A percentile compares a stretch with the other conserved stretches of the same genome.
Evolutionary conservation across 805 yeast genomes (phyloP).

Genomic region (Wickerhamomyces sydowiorum): DNA sequence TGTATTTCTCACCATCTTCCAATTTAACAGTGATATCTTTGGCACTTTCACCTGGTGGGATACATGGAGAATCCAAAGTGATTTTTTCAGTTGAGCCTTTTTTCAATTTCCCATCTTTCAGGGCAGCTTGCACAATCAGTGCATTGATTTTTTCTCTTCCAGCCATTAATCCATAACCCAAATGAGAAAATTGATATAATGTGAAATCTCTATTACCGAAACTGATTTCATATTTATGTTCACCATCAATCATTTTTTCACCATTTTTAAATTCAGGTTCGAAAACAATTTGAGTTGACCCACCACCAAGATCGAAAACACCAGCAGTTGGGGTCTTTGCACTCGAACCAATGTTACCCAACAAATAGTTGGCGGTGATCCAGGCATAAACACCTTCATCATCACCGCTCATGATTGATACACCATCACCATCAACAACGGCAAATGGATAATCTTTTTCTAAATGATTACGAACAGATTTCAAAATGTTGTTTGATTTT

Average conservation of each 20-base stretch:
- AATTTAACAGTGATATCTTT: conserved; percentile 55
- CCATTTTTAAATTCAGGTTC: conserved; percentile 72
- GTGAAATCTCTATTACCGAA: conserved; percentile 80
- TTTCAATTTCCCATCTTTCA: conserved; percentile 34
- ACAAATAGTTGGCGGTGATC: conserved; percentile 91
- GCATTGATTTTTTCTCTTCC: conserved; percentile 82
- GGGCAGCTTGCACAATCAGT: conserved; percentile 48
- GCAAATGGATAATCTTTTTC: conserved; percentile 86
- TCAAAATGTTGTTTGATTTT: conserved; percentile 64
- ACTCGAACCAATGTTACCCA: conserved; percentile 84
- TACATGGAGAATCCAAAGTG: conserved; percentile 71
- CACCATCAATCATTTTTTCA: conserved; percentile 74
- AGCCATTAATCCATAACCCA: conserved; percentile 93
- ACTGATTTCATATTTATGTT: conserved; percentile 71
- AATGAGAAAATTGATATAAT: conserved; percentile 89
- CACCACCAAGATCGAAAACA: conserved; percentile 97
- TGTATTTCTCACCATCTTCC: conserved; percentile 38
- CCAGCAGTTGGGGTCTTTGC: conserved; percentile 86
- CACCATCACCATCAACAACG: conserved; percentile 80
- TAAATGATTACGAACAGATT: conserved; percentile 70
- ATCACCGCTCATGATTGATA: conserved; percentile 90
- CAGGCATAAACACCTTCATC: conserved; percentile 99
- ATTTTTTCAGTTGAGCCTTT: conserved; percentile 35
- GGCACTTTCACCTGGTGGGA: conserved; percentile 72
- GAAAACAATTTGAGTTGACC: conserved; percentile 96